A percentile compares a stretch with the other conserved stretches of the same genome.
These are phyloP conservation scores for Claviceps quebecensis DNA, from an alignment of 2,329 filamentous ascomycete species.

Conservation along the genomic window DNA sequence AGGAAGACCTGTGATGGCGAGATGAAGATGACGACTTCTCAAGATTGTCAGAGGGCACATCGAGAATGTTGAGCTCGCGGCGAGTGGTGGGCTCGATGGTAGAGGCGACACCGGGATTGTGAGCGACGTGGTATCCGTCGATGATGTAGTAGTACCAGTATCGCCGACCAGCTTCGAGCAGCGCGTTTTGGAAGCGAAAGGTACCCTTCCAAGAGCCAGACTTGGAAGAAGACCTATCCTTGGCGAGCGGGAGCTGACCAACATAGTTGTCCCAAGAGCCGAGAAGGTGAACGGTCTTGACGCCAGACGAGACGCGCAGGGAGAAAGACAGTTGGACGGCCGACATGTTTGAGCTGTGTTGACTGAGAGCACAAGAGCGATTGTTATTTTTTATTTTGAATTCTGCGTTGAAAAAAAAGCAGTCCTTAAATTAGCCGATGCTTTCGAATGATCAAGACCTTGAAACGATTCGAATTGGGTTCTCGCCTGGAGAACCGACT, in stretches of 20 bases:
- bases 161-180: conserved; percentile 74
- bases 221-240: conserved; percentile 71
- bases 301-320: conserved; percentile 90
- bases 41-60: conserved; percentile 52
- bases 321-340: conserved; percentile 89
- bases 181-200: conserved; percentile 84
- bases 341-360: conserved; percentile 51
- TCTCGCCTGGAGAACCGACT: conserved; percentile 1
- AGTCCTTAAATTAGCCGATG: not conserved
- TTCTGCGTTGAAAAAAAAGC: not conserved
- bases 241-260: conserved; percentile 86
- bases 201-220: conserved; percentile 88
- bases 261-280: conserved; percentile 98
- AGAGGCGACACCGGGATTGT: conserved; percentile 82
- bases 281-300: conserved; percentile 95
- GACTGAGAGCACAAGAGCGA: too few species aligned
- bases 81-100: conserved; percentile 93
- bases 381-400: too few species aligned
- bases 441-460: conserved; percentile 16
- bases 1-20: conserved; percentile 15
- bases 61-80: conserved; percentile 94
- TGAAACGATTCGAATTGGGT: conserved; percentile 11
- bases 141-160: conserved; percentile 99
- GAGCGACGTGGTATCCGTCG: conserved; percentile 94
- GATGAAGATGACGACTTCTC: conserved; percentile 30